A percentile compares a stretch with the other conserved stretches of the same genome.
Conservation (phyloP, 1,284 basidiomycete species). For the Agaricales sp. region DNA sequence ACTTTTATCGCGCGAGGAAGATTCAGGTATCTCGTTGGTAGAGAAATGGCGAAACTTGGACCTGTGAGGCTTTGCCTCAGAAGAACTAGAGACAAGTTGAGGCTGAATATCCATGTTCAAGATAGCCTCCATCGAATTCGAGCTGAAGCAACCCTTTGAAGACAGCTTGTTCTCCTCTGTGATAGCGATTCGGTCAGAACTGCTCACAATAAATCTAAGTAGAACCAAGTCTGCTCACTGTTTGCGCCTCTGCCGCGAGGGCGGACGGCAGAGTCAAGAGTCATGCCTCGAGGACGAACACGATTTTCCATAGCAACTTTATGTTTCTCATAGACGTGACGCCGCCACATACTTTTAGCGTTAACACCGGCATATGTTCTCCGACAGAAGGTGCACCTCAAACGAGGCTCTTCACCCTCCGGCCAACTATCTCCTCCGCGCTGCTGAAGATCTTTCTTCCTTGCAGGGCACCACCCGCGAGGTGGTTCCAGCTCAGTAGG, state of each 20-base stretch:
- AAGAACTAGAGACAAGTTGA: not conserved
- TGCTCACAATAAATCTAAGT: constrained; percentile 22
- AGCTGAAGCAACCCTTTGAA: not conserved
- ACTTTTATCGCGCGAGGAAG: not conserved
- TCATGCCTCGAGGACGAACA: constrained; percentile 40
- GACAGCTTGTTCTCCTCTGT: constrained; percentile 18
- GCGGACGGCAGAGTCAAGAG: not conserved
- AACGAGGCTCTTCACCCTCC: constrained; percentile 63
- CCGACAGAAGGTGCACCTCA: constrained; percentile 73
- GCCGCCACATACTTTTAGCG: constrained; percentile 80
- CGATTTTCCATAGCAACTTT: constrained; percentile 79
- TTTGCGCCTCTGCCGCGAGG: constrained; percentile 34
- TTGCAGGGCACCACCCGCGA: constrained; percentile 70
- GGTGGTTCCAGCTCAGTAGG: constrained; percentile 68
- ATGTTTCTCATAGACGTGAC: constrained; percentile 78
- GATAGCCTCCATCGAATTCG: not conserved
- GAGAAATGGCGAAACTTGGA: constrained; percentile 1
- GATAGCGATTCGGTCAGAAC: constrained; percentile 10
- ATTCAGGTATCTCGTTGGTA: not conserved
- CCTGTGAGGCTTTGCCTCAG: not conserved
- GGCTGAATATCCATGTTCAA: constrained; percentile 3
- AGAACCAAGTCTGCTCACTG: constrained; percentile 33
- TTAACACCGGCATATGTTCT: constrained; percentile 73
- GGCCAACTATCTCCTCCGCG: constrained; percentile 57
- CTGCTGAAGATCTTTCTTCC: constrained; percentile 63